Conservation (phyloP, 164 flowering plant genomes). For the Kalanchoe fedtschenkoi region DNA sequence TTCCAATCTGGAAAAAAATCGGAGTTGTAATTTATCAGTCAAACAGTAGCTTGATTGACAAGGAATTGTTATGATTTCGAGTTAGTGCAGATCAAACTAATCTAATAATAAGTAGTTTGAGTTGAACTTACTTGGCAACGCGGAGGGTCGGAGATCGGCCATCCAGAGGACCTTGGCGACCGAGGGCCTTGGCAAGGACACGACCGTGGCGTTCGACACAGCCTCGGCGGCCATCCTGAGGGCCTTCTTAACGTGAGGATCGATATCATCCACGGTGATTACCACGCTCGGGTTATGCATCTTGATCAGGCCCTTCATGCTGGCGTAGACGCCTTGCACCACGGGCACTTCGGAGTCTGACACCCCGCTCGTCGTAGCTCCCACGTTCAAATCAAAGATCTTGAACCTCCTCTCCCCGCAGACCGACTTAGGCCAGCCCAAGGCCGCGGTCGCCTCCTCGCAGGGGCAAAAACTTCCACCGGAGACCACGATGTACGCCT, state of each 20-base stretch:
- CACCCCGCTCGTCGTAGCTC: slow-evolving; percentile 35
- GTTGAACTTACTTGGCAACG: slow-evolving; percentile 72
- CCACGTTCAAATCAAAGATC: slow-evolving; percentile 72
- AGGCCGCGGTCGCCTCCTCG: slow-evolving; percentile 69
- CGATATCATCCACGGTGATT: slow-evolving; percentile 57
- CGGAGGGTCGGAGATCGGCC: slow-evolving; percentile 83
- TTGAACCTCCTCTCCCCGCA: slow-evolving; percentile 86
- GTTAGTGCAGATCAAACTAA: background rate
- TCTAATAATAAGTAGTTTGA: too few relatives aligned
- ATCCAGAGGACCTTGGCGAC: slow-evolving; percentile 88
- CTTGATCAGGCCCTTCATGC: slow-evolving; percentile 80
- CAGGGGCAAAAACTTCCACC: slow-evolving; percentile 85
- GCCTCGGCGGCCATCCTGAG: slow-evolving; percentile 69
- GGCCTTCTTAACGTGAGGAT: slow-evolving; percentile 62
- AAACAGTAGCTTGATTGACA: background rate
- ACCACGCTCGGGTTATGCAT: slow-evolving; percentile 87
- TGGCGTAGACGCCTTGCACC: slow-evolving; percentile 68
- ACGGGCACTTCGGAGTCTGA: slow-evolving; percentile 85
- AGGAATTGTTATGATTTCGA: background rate
- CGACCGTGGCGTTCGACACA: slow-evolving; percentile 35
- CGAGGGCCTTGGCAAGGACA: slow-evolving; percentile 60
- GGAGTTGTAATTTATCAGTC: too few relatives aligned
- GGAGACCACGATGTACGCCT: slow-evolving; percentile 79
- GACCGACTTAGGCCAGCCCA: slow-evolving; percentile 75
- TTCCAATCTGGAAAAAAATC: slow-evolving; percentile 89